Conservation (phyloP, 768 basidiomycete species). For the Thelephora aurantiotincta region DNA sequence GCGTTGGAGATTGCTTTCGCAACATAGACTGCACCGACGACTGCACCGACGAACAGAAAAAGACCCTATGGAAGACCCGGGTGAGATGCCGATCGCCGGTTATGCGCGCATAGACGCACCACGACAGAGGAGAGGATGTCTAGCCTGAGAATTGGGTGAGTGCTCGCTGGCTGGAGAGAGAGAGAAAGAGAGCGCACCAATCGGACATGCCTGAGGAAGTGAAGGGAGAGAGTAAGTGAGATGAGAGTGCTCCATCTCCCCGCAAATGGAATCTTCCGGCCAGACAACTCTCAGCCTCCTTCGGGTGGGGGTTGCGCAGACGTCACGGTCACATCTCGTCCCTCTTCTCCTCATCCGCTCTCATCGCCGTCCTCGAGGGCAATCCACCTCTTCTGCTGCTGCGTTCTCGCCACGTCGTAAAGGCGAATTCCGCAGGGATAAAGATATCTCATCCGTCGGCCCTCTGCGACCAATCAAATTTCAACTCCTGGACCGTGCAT, state of each 20-base stretch:
- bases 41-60: conserved; percentile 28
- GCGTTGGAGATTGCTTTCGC: conserved; percentile 25
- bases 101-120: conserved; percentile 17
- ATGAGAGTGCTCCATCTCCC: neutral
- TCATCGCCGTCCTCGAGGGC: too few relatives aligned
- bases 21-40: conserved; percentile 27
- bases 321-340: too few relatives aligned
- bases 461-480: too few relatives aligned
- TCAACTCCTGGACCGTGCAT: too few relatives aligned
- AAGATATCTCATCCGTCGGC: too few relatives aligned
- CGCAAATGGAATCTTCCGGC: neutral
- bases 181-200: conserved; percentile 2
- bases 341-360: too few relatives aligned
- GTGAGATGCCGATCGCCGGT: conserved; percentile 1
- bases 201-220: neutral
- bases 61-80: conserved; percentile 31
- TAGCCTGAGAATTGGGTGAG: conserved; percentile 16
- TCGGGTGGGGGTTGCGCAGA: too few relatives aligned
- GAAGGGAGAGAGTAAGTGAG: neutral
- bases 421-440: too few relatives aligned
- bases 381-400: too few relatives aligned
- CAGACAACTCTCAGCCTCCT: too few relatives aligned
- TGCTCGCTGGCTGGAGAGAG: neutral
- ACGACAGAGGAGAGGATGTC: conserved; percentile 27
- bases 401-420: too few relatives aligned